phyloP scores from a whole-genome alignment of 1,139 yeast genomes.

The Candida sp. region DNA sequence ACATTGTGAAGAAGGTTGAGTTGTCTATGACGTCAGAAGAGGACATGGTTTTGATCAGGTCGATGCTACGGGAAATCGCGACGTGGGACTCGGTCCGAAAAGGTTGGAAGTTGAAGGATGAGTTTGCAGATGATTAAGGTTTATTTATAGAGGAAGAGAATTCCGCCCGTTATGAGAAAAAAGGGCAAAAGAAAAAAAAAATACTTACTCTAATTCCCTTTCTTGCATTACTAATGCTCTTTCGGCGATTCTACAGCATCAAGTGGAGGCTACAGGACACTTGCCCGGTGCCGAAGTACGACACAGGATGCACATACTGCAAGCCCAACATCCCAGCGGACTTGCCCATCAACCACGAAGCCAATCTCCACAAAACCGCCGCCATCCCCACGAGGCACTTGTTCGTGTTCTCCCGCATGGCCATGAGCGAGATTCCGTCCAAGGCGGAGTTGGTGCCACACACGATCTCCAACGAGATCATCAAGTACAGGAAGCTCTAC shows the following conservation, averaged over 20 bases:
- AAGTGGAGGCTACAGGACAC: slow-evolving; percentile 10
- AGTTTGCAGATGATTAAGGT: slow-evolving; percentile 29
- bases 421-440: slow-evolving; percentile 56
- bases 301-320: slow-evolving; percentile 70
- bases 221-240: slow-evolving; percentile 16
- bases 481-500: slow-evolving; percentile 25
- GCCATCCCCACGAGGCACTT: slow-evolving; percentile 61
- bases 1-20: slow-evolving; percentile 55
- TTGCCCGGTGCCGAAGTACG: slow-evolving; percentile 57
- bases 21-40: slow-evolving; percentile 52
- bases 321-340: slow-evolving; percentile 46
- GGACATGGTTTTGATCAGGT: slow-evolving; percentile 67
- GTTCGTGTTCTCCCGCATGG: slow-evolving; percentile 50
- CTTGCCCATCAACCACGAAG: slow-evolving; percentile 43
- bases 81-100: slow-evolving; percentile 60
- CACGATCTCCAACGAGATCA: slow-evolving; percentile 21
- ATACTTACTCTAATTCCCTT: neutral
- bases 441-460: slow-evolving; percentile 54
- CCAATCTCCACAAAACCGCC: slow-evolving; percentile 46
- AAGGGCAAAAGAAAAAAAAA: neutral
- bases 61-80: slow-evolving; percentile 72
- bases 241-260: slow-evolving; percentile 11
- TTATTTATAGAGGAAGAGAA: neutral
- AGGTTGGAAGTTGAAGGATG: slow-evolving; percentile 72
- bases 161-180: neutral